Conservation (phyloP, 192 early-diverging fungal species). For the Coemansia sp. region DNA sequence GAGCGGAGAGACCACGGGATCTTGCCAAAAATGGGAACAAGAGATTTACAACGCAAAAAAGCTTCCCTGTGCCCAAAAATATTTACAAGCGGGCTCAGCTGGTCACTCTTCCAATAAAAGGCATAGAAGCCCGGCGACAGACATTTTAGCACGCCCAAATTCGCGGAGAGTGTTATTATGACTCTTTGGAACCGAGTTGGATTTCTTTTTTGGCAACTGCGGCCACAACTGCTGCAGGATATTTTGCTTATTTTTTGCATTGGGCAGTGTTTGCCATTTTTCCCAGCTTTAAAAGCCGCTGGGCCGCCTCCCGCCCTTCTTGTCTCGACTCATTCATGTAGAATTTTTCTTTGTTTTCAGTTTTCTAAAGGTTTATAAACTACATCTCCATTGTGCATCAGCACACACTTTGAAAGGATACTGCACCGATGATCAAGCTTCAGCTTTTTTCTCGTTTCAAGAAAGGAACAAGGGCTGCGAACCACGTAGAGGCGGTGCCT, state of each 20-base stretch:
- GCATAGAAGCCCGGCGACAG: background rate
- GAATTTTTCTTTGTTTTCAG: slow-evolving; percentile 3
- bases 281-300: background rate
- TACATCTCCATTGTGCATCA: too few species aligned
- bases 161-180: background rate
- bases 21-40: slow-evolving; percentile 3
- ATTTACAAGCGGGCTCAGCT: background rate
- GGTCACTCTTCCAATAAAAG: background rate
- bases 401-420: background rate
- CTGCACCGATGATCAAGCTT: slow-evolving; percentile 17
- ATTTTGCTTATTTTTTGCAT: too few species aligned
- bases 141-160: background rate
- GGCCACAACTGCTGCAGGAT: background rate
- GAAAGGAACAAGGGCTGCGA: background rate
- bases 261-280: too few species aligned
- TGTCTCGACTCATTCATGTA: too few species aligned
- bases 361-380: background rate
- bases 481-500: background rate
- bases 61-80: slow-evolving; percentile 14
- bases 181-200: background rate
- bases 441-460: slow-evolving; percentile 23
- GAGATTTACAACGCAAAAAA: slow-evolving; percentile 1
- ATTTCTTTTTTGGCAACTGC: slow-evolving; percentile 10
- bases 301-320: background rate
- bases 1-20: slow-evolving; percentile 8